A percentile compares a stretch with the other conserved stretches of the same genome.
These are phyloP conservation scores for Lichtheimia corymbifera DNA, from an alignment of 371 early-diverging fungal genomes.

Conservation along the genomic window DNA sequence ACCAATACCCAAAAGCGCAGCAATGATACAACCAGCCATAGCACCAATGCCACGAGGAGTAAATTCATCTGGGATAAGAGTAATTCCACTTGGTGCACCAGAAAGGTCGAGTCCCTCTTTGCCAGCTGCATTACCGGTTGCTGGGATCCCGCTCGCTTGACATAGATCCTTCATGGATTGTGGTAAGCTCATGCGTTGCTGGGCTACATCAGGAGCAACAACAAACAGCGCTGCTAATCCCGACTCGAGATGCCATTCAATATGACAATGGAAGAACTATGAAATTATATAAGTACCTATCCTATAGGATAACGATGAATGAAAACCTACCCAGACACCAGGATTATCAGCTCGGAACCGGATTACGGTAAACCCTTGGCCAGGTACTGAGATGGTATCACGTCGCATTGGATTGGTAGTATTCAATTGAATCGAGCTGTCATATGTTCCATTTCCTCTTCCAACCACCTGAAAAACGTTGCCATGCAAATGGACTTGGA, in stretches of 20 bases:
- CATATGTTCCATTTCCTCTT: slow-evolving; percentile 30
- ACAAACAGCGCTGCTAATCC: slow-evolving; percentile 64
- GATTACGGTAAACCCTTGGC: slow-evolving; percentile 58
- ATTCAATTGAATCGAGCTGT: slow-evolving; percentile 27
- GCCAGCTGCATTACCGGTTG: slow-evolving; percentile 73
- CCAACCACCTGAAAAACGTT: slow-evolving; percentile 76
- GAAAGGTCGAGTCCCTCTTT: slow-evolving; percentile 60
- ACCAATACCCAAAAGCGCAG: slow-evolving; percentile 62
- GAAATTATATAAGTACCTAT: neutral
- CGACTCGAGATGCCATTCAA: slow-evolving; percentile 74
- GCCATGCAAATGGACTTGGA: slow-evolving; percentile 78
- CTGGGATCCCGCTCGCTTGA: slow-evolving; percentile 47
- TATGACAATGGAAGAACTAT: slow-evolving; percentile 71
- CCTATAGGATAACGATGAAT: neutral
- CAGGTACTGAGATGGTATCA: slow-evolving; percentile 65
- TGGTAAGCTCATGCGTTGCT: slow-evolving; percentile 37
- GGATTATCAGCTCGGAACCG: slow-evolving; percentile 77
- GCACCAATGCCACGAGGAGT: slow-evolving; percentile 69
- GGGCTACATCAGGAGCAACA: slow-evolving; percentile 68
- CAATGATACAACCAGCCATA: slow-evolving; percentile 64
- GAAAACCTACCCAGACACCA: slow-evolving; percentile 58
- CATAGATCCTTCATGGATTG: slow-evolving; percentile 26
- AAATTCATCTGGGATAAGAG: slow-evolving; percentile 53
- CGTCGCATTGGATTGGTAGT: slow-evolving; percentile 60
- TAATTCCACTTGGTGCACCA: slow-evolving; percentile 56